phyloP scores from a whole-genome alignment of 139 green algal genomes.

The Chlorokybus atmophyticus region DNA sequence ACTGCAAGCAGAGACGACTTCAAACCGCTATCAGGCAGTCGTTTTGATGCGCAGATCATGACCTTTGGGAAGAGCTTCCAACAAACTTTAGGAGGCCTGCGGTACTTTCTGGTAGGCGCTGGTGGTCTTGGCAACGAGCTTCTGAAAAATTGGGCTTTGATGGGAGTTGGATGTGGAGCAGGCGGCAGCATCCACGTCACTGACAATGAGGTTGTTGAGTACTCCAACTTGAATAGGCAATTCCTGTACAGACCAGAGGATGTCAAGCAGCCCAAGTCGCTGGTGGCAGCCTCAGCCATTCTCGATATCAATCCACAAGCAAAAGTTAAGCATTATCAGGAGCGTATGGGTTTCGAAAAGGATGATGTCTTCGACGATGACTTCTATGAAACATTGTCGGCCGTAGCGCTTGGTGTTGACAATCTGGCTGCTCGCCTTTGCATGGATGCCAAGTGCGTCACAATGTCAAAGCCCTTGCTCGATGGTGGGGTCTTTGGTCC shows the following conservation, averaged over 20 bases:
- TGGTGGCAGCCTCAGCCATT: conserved; percentile 6
- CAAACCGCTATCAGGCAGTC: no score
- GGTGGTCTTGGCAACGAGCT: conserved; percentile 25
- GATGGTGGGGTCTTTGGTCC: conserved; percentile 18
- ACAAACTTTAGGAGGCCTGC: no score
- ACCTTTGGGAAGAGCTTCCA: conserved; percentile 11
- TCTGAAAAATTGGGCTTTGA: conserved; percentile 21
- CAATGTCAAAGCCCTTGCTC: conserved; percentile 19
- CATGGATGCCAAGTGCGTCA: conserved; percentile 21
- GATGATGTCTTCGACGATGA: conserved; percentile 15
- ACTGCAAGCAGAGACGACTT: no score
- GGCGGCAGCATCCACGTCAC: conserved; percentile 17
- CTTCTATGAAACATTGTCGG: conserved; percentile 27
- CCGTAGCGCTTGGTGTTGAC: conserved; percentile 8
- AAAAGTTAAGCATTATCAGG: no score
- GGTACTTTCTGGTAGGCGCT: conserved; percentile 18
- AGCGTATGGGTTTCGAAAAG: no score
- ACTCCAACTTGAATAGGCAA: conserved; percentile 9
- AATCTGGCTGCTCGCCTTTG: conserved; percentile 6
- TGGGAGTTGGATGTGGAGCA: conserved; percentile 16
- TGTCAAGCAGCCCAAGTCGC: conserved; percentile 8
- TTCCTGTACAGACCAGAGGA: conserved; percentile 9
- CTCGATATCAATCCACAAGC: conserved; percentile 12
- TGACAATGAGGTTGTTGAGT: no score
- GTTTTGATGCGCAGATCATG: conserved; percentile 9